These are phyloP conservation scores for Phytophthora ramorum DNA, from an alignment of 352 stramenopile genomes.

Conservation along the genomic window DNA sequence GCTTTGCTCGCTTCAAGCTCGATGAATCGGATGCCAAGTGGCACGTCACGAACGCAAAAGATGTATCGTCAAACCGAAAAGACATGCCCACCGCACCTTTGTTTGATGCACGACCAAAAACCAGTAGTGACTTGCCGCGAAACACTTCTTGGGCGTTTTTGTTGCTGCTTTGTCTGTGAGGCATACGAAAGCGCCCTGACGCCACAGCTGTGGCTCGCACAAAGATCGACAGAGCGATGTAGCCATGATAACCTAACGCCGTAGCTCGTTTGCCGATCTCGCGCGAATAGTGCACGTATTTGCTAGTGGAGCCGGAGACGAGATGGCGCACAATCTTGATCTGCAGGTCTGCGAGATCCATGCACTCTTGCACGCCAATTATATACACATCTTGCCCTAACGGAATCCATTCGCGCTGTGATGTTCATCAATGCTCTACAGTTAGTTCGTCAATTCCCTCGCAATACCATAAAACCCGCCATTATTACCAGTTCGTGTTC, in stretches of 20 bases:
- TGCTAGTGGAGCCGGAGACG: conserved; percentile 49
- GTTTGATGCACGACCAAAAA: conserved; percentile 86
- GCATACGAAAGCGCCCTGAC: conserved; percentile 73
- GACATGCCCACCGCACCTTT: conserved; percentile 91
- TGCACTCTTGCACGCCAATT: conserved; percentile 93
- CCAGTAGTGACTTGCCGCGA: conserved; percentile 76
- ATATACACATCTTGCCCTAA: conserved; percentile 89
- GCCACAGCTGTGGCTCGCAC: conserved; percentile 70
- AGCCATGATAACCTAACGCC: conserved; percentile 85
- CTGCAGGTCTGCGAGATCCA: conserved; percentile 79
- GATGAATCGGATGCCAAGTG: conserved; percentile 89
- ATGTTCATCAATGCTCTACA: conserved; percentile 5
- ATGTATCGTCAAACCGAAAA: conserved; percentile 89
- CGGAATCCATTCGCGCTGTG: conserved; percentile 80
- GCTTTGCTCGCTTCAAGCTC: conserved; percentile 45
- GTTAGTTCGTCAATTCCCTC: conserved; percentile 12
- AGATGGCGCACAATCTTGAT: conserved; percentile 73
- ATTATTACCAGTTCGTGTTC: conserved; percentile 55
- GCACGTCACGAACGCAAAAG: conserved; percentile 88
- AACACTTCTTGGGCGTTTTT: conserved; percentile 79
- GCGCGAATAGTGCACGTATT: conserved; percentile 80
- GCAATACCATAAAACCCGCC: not conserved
- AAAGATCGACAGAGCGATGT: conserved; percentile 89
- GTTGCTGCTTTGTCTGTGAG: conserved; percentile 53
- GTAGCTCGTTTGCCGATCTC: conserved; percentile 87